Evolutionary conservation across 139 green algal genomes (phyloP).

Genomic region (Eudorina sp.): DNA sequence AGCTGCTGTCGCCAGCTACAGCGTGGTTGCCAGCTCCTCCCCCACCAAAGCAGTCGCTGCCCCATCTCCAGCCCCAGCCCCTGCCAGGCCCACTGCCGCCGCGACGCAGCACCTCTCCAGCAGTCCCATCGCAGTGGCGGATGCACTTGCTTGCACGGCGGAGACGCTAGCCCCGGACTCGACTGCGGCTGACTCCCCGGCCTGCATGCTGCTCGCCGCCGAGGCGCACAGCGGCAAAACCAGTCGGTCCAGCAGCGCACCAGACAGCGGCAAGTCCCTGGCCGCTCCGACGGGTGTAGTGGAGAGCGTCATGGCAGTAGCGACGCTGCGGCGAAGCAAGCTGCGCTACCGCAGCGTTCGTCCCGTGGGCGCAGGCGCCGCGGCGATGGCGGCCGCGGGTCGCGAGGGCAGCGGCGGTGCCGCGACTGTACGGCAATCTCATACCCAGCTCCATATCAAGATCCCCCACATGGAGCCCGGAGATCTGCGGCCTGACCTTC

Average conservation of each 20-base stretch:
- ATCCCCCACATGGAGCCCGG: neutral
- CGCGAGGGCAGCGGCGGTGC: no score
- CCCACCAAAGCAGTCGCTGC: no score
- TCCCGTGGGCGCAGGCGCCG: neutral
- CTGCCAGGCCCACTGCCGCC: no score
- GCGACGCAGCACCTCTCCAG: neutral
- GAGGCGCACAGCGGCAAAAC: neutral
- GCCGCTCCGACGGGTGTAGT: neutral
- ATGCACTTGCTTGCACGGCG: neutral
- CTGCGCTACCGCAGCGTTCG: conserved; percentile 22
- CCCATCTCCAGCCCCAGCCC: neutral
- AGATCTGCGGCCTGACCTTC: conserved; percentile 9
- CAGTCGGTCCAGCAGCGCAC: neutral
- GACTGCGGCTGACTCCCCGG: neutral
- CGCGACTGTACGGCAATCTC: no score
- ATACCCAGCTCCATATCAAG: conserved; percentile 27
- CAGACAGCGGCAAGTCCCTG: neutral
- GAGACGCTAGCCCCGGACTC: no score
- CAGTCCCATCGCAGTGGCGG: neutral
- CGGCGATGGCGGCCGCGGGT: neutral
- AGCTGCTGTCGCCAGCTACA: no score
- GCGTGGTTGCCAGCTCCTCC: neutral
- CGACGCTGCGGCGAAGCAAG: neutral
- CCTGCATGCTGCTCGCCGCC: neutral
- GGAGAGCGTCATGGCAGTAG: neutral